These are phyloP conservation scores for Xylariaceae sp. DNA, from an alignment of 2,329 filamentous ascomycete genomes.

Conservation along the genomic window DNA sequence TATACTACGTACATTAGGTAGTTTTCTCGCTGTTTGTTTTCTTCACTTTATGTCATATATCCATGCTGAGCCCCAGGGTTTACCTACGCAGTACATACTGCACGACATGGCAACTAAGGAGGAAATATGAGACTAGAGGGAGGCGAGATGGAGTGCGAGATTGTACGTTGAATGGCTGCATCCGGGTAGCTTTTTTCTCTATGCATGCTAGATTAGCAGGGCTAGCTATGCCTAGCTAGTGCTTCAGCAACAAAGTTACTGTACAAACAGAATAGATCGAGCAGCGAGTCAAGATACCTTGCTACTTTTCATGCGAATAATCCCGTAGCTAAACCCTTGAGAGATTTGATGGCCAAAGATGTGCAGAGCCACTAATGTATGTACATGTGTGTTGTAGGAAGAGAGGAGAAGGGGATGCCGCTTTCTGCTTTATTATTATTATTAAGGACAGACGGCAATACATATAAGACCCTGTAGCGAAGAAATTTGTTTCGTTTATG, in stretches of 20 bases:
- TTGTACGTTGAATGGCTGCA: not conserved
- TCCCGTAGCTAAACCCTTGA: not conserved
- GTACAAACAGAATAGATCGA: not conserved
- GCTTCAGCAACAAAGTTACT: not conserved
- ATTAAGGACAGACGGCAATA: not conserved
- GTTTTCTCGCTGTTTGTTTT: not conserved
- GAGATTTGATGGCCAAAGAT: not conserved
- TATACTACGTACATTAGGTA: no score
- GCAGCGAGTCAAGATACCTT: not conserved
- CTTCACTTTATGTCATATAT: not conserved
- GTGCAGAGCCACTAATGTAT: not conserved
- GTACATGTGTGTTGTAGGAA: not conserved
- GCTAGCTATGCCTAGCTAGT: not conserved
- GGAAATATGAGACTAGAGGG: not conserved
- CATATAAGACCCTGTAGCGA: no score
- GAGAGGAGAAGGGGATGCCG: not conserved
- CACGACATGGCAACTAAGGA: no score
- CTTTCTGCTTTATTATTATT: not conserved
- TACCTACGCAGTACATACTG: no score
- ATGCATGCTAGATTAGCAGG: not conserved
- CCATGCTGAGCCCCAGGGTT: not conserved
- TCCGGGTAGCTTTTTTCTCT: not conserved
- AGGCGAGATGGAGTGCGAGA: not conserved
- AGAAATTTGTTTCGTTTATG: no score
- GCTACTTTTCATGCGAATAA: not conserved